Evolutionary conservation across 192 early-diverging fungal species (phyloP).

Genomic region (Oehlia diaphana): DNA sequence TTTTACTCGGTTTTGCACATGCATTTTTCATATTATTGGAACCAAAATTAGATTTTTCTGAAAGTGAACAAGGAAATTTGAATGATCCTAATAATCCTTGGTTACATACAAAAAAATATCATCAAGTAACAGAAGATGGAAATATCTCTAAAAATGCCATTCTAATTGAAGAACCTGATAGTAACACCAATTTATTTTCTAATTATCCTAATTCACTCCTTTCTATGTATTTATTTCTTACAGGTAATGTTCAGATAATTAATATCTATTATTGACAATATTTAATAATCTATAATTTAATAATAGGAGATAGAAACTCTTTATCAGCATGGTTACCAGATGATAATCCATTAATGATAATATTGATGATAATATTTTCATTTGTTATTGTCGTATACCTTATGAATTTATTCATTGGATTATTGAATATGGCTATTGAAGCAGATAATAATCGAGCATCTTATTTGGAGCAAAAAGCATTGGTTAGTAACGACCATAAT

Average conservation of each 20-base stretch:
- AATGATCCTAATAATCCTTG: neutral
- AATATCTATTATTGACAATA: no score
- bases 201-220: no score
- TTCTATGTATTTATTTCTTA: no score
- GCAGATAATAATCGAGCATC: neutral
- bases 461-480: neutral
- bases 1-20: neutral
- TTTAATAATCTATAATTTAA: no score
- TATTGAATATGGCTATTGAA: neutral
- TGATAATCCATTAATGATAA: neutral
- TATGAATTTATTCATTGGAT: neutral
- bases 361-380: neutral
- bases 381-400: neutral
- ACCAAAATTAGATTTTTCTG: neutral
- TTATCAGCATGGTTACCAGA: neutral
- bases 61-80: neutral
- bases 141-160: no score
- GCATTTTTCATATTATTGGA: neutral
- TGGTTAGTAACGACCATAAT: no score
- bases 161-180: no score
- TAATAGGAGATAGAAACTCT: no score
- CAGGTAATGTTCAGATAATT: no score
- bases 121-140: neutral
- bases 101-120: neutral
- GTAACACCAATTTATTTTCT: no score